Evolutionary conservation across 1,284 basidiomycete species (phyloP).

Genomic region (Sporisorium graminicola): DNA sequence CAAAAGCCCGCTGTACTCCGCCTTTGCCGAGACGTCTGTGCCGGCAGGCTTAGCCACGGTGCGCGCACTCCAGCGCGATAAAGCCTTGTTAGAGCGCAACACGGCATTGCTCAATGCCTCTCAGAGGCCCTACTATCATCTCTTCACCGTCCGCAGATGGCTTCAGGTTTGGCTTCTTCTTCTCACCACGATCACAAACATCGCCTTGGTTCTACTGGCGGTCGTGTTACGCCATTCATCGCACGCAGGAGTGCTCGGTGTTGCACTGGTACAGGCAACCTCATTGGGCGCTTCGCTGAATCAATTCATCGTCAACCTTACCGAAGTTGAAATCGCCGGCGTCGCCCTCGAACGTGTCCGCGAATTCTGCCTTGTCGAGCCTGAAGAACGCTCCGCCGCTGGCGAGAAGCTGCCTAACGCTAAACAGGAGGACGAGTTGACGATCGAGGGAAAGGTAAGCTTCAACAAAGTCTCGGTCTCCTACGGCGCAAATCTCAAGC

Average conservation of each 20-base stretch:
- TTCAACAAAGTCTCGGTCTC: constrained; percentile 45
- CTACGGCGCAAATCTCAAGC: constrained; percentile 32
- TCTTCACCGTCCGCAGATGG: constrained; percentile 52
- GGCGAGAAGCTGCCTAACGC: background rate
- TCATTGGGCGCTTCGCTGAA: constrained; percentile 47
- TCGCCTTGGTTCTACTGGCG: constrained; percentile 43
- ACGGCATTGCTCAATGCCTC: constrained; percentile 27
- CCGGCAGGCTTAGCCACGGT: constrained; percentile 48
- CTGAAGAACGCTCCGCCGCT: constrained; percentile 32
- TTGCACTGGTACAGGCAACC: constrained; percentile 64
- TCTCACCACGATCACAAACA: constrained; percentile 40
- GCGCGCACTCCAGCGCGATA: constrained; percentile 38
- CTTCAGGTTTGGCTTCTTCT: constrained; percentile 50
- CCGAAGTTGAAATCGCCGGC: constrained; percentile 68
- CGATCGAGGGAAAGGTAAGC: constrained; percentile 13
- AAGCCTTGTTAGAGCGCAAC: constrained; percentile 32
- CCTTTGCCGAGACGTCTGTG: constrained; percentile 44
- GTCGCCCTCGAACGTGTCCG: constrained; percentile 68
- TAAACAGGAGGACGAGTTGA: constrained; percentile 3
- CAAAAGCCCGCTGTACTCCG: constrained; percentile 49
- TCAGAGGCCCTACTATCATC: constrained; percentile 44
- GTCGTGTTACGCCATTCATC: constrained; percentile 42
- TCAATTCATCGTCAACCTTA: constrained; percentile 55
- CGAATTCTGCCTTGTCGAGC: constrained; percentile 57
- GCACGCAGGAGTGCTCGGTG: constrained; percentile 59